A percentile compares a stretch with the other conserved stretches of the same genome.
Conservation (phyloP, 768 basidiomycete species). For the Ramaria sp. region DNA sequence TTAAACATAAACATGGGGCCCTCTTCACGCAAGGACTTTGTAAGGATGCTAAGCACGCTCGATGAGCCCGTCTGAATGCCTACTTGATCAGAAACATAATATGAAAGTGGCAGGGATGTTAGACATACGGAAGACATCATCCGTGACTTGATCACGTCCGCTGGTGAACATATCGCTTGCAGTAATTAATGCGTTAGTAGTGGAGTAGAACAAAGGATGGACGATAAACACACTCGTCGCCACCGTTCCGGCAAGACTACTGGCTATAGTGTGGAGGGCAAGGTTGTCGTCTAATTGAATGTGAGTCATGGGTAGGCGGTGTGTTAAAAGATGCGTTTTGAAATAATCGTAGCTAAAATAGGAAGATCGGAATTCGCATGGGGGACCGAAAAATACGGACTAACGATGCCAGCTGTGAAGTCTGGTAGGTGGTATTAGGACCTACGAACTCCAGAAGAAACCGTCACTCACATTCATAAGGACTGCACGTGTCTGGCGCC, state of each 20-base stretch:
- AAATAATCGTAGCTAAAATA: conserved; percentile 61
- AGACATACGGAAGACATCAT: conserved; percentile 62
- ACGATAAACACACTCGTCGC: conserved; percentile 52
- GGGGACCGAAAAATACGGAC: conserved; percentile 20
- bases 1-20: conserved; percentile 74
- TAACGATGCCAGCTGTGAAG: conserved; percentile 78
- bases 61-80: conserved; percentile 37
- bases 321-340: conserved; percentile 45
- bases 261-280: conserved; percentile 55
- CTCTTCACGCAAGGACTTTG: conserved; percentile 55
- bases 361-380: neutral
- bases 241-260: conserved; percentile 60
- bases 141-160: conserved; percentile 65
- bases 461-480: conserved; percentile 59
- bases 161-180: conserved; percentile 68
- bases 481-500: conserved; percentile 42
- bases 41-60: conserved; percentile 41
- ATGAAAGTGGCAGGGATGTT: neutral
- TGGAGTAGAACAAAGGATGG: neutral
- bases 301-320: conserved; percentile 42
- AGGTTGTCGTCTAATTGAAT: conserved; percentile 58
- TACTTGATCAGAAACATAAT: conserved; percentile 1
- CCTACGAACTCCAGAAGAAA: neutral
- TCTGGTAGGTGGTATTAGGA: conserved; percentile 27
- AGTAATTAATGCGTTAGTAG: neutral